Conservation (phyloP, 305 asterid genomes). For the Fraxinus latifolia region DNA sequence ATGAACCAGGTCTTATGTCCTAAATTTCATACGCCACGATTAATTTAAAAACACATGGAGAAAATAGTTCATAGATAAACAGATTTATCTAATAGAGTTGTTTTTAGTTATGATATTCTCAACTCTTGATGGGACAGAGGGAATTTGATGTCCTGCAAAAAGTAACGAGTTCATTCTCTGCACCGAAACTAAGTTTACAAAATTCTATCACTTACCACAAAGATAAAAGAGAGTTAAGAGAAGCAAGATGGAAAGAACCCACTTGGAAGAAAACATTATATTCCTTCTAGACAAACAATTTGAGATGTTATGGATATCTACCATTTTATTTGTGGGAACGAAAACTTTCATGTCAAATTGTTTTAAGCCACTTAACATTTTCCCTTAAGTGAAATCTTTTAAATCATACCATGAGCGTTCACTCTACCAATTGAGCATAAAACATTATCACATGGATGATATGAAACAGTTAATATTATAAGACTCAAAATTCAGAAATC, state of each 20-base stretch:
- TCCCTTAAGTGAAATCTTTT: background rate
- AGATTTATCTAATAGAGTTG: background rate
- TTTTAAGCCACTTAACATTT: background rate
- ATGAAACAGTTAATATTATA: background rate
- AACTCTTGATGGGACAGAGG: background rate
- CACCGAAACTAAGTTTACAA: background rate
- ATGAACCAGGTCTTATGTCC: background rate
- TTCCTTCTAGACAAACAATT: background rate
- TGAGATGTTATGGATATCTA: background rate
- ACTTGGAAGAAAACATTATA: background rate
- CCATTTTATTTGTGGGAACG: background rate
- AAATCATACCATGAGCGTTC: background rate
- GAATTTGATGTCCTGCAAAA: background rate
- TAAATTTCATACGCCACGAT: background rate
- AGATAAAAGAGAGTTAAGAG: background rate
- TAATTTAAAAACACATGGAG: background rate
- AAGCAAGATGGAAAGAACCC: background rate
- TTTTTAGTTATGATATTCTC: background rate
- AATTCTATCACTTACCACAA: background rate
- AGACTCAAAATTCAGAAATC: background rate
- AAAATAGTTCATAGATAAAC: background rate
- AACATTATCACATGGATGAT: background rate
- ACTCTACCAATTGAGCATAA: background rate
- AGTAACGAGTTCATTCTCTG: background rate
- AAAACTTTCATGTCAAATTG: background rate